These are phyloP conservation scores for apple (Malus domestica) DNA, from an alignment of 306 rosid species.

Conservation along the genomic window ASM211411v1 NC_041793.1:34689501-34690000, in stretches of 20 bases:
- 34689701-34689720: constrained; percentile 72
- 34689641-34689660: constrained; percentile 80
- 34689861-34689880: background rate
- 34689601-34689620: constrained; percentile 81
- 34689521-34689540: background rate
- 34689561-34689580: background rate
- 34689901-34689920: background rate
- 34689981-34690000: too few relatives aligned
- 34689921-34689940: background rate
- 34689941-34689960: background rate
- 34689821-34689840: background rate
- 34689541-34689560: background rate
- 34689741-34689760: constrained; percentile 63
- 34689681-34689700: constrained; percentile 82
- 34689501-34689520: background rate
- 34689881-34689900: background rate
- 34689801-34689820: background rate
- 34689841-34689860: background rate
- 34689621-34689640: constrained; percentile 54
- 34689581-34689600: constrained; percentile 48
- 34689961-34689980: background rate
- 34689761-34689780: constrained; percentile 7
- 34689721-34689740: constrained; percentile 97
- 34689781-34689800: background rate
- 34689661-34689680: constrained; percentile 89